Evolutionary conservation across 1,284 basidiomycete species (phyloP), one percentile per base, ranked within the genome.

Genomic region (Cerioporus squamosus): DNA sequence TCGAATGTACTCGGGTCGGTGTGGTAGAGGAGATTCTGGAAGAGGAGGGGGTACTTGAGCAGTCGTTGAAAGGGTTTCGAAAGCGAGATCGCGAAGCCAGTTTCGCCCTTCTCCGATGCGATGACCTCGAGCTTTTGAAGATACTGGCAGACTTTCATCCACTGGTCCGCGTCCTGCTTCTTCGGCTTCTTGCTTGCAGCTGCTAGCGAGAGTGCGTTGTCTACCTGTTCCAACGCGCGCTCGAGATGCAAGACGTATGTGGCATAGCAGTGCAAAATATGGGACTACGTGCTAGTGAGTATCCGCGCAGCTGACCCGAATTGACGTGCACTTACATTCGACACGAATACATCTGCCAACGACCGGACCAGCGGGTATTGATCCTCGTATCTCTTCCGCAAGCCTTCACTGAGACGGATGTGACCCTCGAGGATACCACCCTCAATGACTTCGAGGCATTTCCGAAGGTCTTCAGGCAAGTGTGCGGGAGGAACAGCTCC

Each of bases 31-130:
- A 98, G 82, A 74, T 98, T 98, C 76, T 98, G 96, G 78, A 98
- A 98, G 42, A 99, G 85, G 17, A 99, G 83, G 2, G 97, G 97
- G 72, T 98, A 97, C 75, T 99, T 98, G 72, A 98, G 87, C 43
- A 99, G 81, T 31, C 97, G 86, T 71, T 98, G 97, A 77, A 99
- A 97, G 1, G 97, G 97, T 75, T 98, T 98, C 23, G 94, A 96
- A 9, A 98, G 80, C 2, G 94, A 94, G 69, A 99, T 98, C 33
- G 93, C 89, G 43, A 99, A 81, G 0, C 95, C 94, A 2, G 93
- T 94, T 77, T 98, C 95, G 63, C 94, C 95, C 70, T 91, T 91
- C 61, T 93, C 90, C 20, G 82, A 81, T 0, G 97, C 93, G 26
- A 80, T 77, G 61, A 90, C 84, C 74, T 98, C 97, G 15, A 97